Conservation (phyloP, 352 stramenopile genomes). For the Albugo candida region DNA sequence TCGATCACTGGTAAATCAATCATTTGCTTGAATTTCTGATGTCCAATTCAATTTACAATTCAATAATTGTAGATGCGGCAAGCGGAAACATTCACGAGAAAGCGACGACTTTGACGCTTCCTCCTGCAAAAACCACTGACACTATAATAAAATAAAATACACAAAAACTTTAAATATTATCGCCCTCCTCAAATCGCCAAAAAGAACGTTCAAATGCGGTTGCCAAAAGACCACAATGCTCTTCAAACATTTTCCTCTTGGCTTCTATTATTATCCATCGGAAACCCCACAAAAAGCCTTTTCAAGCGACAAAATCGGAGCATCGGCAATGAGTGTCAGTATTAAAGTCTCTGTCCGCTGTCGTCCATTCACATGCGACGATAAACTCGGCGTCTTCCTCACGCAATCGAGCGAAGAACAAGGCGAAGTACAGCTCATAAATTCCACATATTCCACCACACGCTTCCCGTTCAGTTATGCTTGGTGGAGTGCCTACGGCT, state of each 20-base stretch:
- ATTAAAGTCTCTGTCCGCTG: constrained; percentile 82
- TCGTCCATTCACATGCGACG: constrained; percentile 76
- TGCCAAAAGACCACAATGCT: too few species aligned
- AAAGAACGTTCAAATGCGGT: too few species aligned
- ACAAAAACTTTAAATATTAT: too few species aligned
- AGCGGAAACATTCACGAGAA: too few species aligned
- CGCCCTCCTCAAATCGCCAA: too few species aligned
- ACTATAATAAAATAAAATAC: too few species aligned
- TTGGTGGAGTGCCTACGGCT: constrained; percentile 89
- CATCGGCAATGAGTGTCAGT: constrained; percentile 49
- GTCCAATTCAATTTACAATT: background rate
- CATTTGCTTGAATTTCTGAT: constrained; percentile 12
- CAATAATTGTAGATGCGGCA: too few species aligned
- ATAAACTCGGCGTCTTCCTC: constrained; percentile 83
- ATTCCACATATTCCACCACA: constrained; percentile 84
- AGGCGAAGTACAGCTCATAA: constrained; percentile 84
- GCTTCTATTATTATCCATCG: background rate
- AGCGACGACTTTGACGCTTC: too few species aligned
- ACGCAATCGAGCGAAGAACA: constrained; percentile 82
- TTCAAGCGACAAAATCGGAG: background rate
- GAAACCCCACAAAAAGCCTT: background rate
- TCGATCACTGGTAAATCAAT: constrained; percentile 70
- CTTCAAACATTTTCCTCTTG: too few species aligned
- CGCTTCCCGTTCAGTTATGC: constrained; percentile 85
- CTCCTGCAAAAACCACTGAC: too few species aligned